Percentiles rank a stretch among this genome's conserved stretches.
Conservation (phyloP, 2,329 filamentous ascomycete genomes). For the Polytolypa hystricis region DNA sequence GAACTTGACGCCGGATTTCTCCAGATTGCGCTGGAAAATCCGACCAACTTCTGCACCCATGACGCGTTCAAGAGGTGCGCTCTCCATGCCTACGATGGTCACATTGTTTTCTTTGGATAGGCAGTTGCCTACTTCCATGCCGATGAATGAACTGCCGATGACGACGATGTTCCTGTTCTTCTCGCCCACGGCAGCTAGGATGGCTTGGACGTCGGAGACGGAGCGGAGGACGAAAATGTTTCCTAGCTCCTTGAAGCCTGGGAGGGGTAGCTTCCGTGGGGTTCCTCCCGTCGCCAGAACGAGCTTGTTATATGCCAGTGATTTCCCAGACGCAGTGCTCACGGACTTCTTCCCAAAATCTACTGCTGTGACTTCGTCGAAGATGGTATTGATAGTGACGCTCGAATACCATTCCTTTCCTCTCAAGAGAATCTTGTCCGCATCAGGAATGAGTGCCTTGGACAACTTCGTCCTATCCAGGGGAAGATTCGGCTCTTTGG, state of each 20-base stretch:
- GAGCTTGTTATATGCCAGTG: conserved; percentile 72
- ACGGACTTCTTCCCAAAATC: conserved; percentile 67
- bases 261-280: conserved; percentile 62
- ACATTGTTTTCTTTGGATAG: conserved; percentile 73
- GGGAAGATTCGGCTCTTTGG: conserved; percentile 71
- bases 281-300: conserved; percentile 81
- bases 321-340: conserved; percentile 60
- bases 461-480: conserved; percentile 94
- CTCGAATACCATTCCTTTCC: conserved; percentile 65
- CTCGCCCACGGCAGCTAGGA: conserved; percentile 64
- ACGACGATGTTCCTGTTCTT: conserved; percentile 88
- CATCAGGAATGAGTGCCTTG: conserved; percentile 78
- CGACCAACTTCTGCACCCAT: conserved; percentile 72
- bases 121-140: conserved; percentile 87
- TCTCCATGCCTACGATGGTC: conserved; percentile 80
- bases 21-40: conserved; percentile 66
- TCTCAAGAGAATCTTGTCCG: conserved; percentile 65
- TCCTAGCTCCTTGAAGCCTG: conserved; percentile 71
- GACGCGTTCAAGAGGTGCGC: conserved; percentile 70
- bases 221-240: conserved; percentile 81
- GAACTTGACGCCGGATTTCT: conserved; percentile 84
- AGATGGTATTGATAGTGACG: conserved; percentile 45
- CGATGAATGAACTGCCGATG: conserved; percentile 90
- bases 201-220: conserved; percentile 65
- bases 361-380: conserved; percentile 56